Conservation (phyloP, 2,329 filamentous ascomycete genomes). For the Orbilia ellipsospora region DNA sequence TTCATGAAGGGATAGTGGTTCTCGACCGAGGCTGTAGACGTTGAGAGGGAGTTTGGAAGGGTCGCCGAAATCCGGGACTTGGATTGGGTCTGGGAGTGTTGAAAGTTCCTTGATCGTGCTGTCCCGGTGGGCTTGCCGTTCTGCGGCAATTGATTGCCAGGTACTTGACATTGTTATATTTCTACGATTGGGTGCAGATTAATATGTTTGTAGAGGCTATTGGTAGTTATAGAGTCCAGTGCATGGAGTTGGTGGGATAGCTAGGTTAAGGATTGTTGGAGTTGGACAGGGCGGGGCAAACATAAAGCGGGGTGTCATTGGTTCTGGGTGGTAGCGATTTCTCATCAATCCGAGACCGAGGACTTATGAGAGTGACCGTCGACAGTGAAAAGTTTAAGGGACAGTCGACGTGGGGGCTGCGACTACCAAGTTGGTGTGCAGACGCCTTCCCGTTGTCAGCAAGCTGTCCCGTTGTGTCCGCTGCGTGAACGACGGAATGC, state of each 20-base stretch:
- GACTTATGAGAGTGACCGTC: too few species aligned
- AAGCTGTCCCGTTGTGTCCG: too few species aligned
- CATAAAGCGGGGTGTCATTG: not conserved
- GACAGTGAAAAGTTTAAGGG: too few species aligned
- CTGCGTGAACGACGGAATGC: too few species aligned
- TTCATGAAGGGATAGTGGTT: slow-evolving; percentile 65
- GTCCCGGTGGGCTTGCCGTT: slow-evolving; percentile 65
- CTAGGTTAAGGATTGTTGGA: too few species aligned
- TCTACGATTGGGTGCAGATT: not conserved
- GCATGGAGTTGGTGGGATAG: not conserved
- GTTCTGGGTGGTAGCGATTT: not conserved
- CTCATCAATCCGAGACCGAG: too few species aligned
- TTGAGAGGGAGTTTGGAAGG: slow-evolving; percentile 63
- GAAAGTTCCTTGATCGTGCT: slow-evolving; percentile 59
- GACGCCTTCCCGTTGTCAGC: too few species aligned
- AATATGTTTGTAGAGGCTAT: not conserved
- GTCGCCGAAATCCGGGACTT: slow-evolving; percentile 59
- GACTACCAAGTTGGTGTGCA: too few species aligned
- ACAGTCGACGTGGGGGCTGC: too few species aligned
- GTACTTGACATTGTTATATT: slow-evolving; percentile 16
- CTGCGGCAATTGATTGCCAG: slow-evolving; percentile 66
- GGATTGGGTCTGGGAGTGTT: slow-evolving; percentile 62
- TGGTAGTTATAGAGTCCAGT: not conserved
- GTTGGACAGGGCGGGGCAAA: not conserved
- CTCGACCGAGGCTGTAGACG: slow-evolving; percentile 65